Evolutionary conservation across 2,329 filamentous ascomycete genomes (phyloP).

Genomic region (Apiospora koreana): DNA sequence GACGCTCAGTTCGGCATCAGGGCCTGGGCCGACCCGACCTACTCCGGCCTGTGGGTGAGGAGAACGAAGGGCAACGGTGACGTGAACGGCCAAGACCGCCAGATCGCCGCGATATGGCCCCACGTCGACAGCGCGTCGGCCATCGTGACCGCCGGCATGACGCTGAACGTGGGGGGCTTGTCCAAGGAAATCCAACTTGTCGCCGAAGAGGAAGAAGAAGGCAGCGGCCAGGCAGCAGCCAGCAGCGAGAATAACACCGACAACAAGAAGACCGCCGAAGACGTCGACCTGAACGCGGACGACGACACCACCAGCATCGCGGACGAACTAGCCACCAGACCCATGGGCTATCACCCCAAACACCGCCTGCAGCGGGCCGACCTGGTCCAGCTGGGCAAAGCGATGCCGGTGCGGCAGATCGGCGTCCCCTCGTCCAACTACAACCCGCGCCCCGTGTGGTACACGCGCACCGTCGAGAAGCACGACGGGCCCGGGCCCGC

Average conservation of each 20-base stretch:
- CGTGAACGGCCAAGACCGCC: not conserved
- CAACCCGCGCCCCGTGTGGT: not conserved
- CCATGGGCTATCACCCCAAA: not conserved
- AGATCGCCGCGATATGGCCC: conserved; percentile 6
- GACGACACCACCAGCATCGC: not conserved
- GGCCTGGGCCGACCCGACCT: not conserved
- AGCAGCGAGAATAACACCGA: not conserved
- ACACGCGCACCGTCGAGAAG: not conserved
- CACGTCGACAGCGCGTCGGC: not conserved
- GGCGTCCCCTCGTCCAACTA: not conserved
- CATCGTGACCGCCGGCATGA: not conserved
- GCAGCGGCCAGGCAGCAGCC: not conserved
- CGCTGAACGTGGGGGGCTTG: not conserved
- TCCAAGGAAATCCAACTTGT: not conserved
- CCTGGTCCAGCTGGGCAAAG: not conserved
- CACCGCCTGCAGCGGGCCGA: not conserved
- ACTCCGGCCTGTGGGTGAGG: not conserved
- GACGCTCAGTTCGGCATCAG: not conserved
- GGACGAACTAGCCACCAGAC: not conserved
- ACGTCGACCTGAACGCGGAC: not conserved
- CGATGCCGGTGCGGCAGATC: not conserved
- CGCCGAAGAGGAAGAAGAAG: not conserved
- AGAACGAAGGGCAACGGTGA: not conserved
- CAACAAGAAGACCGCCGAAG: not conserved
- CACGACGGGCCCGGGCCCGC: too few species aligned